These are phyloP conservation scores for Salix koriyanagi DNA, from an alignment of 345 rosid species.

Conservation along the genomic window DNA sequence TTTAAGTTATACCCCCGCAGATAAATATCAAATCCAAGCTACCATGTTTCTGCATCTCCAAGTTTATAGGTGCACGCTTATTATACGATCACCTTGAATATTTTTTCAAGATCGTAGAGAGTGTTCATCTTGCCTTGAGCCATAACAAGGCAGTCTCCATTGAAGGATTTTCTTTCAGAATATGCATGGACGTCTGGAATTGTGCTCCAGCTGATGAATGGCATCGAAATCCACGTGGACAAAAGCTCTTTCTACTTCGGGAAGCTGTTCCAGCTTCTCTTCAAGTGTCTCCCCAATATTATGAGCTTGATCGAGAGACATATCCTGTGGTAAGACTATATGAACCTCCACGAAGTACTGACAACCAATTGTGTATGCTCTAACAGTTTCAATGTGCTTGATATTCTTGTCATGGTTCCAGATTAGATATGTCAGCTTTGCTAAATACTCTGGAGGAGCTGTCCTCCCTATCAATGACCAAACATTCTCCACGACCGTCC, in stretches of 20 bases:
- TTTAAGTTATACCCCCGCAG: background rate
- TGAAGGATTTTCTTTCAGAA: background rate
- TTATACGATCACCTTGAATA: background rate
- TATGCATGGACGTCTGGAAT: constrained; percentile 15
- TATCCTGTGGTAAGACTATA: constrained; percentile 40
- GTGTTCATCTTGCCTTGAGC: background rate
- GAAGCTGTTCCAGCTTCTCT: constrained; percentile 45
- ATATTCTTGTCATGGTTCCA: constrained; percentile 52
- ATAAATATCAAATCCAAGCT: background rate
- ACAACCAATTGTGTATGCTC: constrained; percentile 42
- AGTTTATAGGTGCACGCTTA: background rate
- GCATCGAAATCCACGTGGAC: constrained; percentile 43
- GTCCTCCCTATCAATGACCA: constrained; percentile 44
- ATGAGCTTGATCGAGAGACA: constrained; percentile 37
- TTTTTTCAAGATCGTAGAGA: background rate
- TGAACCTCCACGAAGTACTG: constrained; percentile 48
- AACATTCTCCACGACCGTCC: constrained; percentile 50
- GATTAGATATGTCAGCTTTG: constrained; percentile 43
- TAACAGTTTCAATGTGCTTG: constrained; percentile 39
- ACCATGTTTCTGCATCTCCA: background rate
- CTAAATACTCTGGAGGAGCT: constrained; percentile 45
- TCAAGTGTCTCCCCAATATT: constrained; percentile 46
- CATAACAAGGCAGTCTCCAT: background rate
- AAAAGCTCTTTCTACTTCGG: constrained; percentile 42
- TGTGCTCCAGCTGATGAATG: constrained; percentile 36